Conservation (phyloP, 345 rosid genomes). For the Arabis alpina region DNA sequence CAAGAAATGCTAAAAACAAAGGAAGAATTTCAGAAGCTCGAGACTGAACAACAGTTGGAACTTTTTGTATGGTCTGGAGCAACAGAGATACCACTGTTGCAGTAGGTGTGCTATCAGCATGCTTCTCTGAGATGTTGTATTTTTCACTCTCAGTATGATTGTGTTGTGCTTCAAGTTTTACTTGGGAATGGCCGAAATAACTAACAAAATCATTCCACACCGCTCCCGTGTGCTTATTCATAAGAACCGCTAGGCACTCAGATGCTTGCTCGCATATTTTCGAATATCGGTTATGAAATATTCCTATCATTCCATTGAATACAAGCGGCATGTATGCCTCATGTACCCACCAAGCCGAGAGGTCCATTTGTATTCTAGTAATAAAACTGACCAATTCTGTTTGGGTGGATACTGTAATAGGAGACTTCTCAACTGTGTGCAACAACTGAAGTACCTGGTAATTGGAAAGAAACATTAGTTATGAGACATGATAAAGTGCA, state of each 20-base stretch:
- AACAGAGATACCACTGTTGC: constrained; percentile 56
- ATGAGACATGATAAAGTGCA: too few relatives aligned
- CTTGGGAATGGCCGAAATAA: constrained; percentile 54
- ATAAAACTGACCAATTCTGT: constrained; percentile 50
- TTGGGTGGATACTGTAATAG: constrained; percentile 44
- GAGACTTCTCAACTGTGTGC: constrained; percentile 52
- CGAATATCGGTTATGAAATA: constrained; percentile 68
- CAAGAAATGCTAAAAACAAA: constrained; percentile 69
- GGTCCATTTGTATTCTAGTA: constrained; percentile 53
- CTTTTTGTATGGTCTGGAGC: constrained; percentile 74
- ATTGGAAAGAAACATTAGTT: constrained; percentile 13
- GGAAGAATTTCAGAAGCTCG: constrained; percentile 66
- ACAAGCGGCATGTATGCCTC: constrained; percentile 56
- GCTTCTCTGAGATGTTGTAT: constrained; percentile 37
- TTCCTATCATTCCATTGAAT: constrained; percentile 71
- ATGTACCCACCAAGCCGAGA: constrained; percentile 62
- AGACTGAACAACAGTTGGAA: constrained; percentile 64
- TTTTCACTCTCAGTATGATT: constrained; percentile 40
- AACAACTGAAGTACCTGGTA: constrained; percentile 70
- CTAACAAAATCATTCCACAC: constrained; percentile 65
- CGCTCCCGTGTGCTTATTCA: constrained; percentile 50
- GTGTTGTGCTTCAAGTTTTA: constrained; percentile 44
- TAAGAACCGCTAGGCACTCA: constrained; percentile 68
- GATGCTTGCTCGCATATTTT: constrained; percentile 62
- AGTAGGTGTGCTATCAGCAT: constrained; percentile 57